Evolutionary conservation across 164 flowering plant genomes (phyloP).

Genomic region (Vitis cinerea): DNA sequence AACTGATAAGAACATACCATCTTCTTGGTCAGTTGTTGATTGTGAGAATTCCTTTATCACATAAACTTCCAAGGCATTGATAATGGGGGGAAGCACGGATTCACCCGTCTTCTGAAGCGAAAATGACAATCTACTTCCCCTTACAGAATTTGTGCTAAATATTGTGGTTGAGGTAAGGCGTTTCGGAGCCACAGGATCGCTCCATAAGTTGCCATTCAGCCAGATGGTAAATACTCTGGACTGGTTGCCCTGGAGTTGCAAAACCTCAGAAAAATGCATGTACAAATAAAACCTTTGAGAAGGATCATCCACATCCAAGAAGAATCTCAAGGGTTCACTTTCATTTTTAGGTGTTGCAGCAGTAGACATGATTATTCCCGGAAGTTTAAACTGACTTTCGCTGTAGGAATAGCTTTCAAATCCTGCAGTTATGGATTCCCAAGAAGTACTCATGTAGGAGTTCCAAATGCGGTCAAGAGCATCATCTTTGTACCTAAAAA

Average conservation of each 20-base stretch:
- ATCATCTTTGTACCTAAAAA: constrained; percentile 31
- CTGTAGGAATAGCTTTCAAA: neutral
- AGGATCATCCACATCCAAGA: constrained; percentile 10
- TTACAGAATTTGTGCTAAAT: neutral
- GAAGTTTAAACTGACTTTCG: neutral
- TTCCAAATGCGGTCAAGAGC: constrained; percentile 36
- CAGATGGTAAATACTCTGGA: constrained; percentile 31
- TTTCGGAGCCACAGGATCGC: neutral
- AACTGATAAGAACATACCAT: constrained; percentile 20
- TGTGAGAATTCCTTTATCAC: constrained; percentile 9
- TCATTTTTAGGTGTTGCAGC: constrained; percentile 18
- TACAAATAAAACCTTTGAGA: constrained; percentile 16
- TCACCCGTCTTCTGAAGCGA: constrained; percentile 11
- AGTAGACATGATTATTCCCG: constrained; percentile 23
- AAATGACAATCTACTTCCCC: neutral
- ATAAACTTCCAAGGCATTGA: constrained; percentile 49
- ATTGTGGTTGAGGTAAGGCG: constrained; percentile 12
- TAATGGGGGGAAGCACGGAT: constrained; percentile 45
- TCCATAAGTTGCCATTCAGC: constrained; percentile 14
- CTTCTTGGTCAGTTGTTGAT: constrained; percentile 25
- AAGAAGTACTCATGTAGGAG: neutral
- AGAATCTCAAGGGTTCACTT: constrained; percentile 12
- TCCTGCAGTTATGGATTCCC: constrained; percentile 4
- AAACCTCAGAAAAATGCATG: constrained; percentile 47
- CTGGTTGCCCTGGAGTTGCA: constrained; percentile 16